Evolutionary conservation across 2,329 filamentous ascomycete genomes (phyloP), one percentile per base, ranked within the genome.

Genomic region (Thelonectria rubi): DNA sequence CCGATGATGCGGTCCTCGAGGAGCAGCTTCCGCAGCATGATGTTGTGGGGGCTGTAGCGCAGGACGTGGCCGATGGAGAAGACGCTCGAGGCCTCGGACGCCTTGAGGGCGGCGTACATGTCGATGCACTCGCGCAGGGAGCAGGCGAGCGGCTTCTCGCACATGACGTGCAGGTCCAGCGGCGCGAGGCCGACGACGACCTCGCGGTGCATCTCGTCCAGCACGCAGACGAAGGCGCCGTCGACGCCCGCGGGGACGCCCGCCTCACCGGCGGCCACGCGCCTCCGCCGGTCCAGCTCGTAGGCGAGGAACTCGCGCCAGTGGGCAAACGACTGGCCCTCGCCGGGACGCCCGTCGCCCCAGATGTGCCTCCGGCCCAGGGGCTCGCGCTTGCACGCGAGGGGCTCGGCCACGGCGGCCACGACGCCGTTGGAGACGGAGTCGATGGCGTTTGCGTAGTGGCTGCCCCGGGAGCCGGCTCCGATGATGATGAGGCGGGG

Each of bases 11-110:
- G 84, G 54, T 96, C 87, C 65, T 91, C 84, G 1, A 93, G 83
- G 5, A 98, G 82, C 15, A 98, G 80, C 73, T 90, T 88, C 51
- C 93, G 88, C 26, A 99, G 82, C 58, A 94, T 80, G 76, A 93
- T 90, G 74, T 98, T 98, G 76, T 97, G 94, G 10, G 94, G 94
- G 70, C 90, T 96, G 77, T 98, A 98, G 37, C 94, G 86, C 59
- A 99, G 81, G 14, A 99, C 95, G 77, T 99, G 95, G 12, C 95
- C 94, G 58, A 98, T 93, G 1, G 92, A 93, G 75, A 98, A 97
- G 43, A 98, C 82, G 47, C 74, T 78, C 30, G 71, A 67, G 3
- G 58, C 47, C 18, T 69, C 62, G 1, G 65, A 68, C 7, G 76
- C 74, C 14, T 77, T 73, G 65, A 92, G 74, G 1, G 88, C 83